Percentiles rank a stretch among this genome's conserved stretches.
Conservation (phyloP, 2,329 filamentous ascomycete genomes). For the Colletotrichum noveboracense region DNA sequence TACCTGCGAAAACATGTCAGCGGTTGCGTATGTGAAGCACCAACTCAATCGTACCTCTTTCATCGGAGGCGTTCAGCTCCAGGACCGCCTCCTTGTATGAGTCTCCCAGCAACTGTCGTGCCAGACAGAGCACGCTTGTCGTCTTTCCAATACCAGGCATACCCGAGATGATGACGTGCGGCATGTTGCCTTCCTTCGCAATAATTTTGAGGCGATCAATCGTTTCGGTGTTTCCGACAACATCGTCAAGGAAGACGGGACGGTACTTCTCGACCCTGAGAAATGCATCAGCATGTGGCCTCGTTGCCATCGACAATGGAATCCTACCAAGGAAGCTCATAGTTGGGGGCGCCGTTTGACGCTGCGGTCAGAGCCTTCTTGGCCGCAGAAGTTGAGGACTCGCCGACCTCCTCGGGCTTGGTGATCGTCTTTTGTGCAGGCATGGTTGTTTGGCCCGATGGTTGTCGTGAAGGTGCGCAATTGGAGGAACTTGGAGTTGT, state of each 20-base stretch:
- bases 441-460: neutral
- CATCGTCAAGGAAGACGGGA: conserved; percentile 91
- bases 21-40: neutral
- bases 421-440: conserved; percentile 49
- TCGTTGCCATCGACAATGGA: neutral
- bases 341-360: conserved; percentile 59
- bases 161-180: conserved; percentile 98
- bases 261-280: conserved; percentile 97
- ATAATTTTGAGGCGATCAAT: conserved; percentile 98
- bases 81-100: conserved; percentile 97
- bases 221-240: conserved; percentile 97
- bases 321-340: conserved; percentile 80
- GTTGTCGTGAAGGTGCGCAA: neutral
- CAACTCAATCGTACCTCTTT: conserved; percentile 71
- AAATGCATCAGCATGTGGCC: conserved; percentile 25
- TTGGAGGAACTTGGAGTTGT: neutral
- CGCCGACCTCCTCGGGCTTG: conserved; percentile 58
- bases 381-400: conserved; percentile 64
- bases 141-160: conserved; percentile 99
- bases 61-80: conserved; percentile 95
- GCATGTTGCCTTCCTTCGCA: conserved; percentile 98
- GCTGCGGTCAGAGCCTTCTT: conserved; percentile 60
- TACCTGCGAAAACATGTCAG: conserved; percentile 57
- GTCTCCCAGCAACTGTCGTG: conserved; percentile 87
- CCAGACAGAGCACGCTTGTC: conserved; percentile 91